Evolutionary conservation across 257 asterid species (phyloP).

Genomic region (Scutellaria minor): DNA sequence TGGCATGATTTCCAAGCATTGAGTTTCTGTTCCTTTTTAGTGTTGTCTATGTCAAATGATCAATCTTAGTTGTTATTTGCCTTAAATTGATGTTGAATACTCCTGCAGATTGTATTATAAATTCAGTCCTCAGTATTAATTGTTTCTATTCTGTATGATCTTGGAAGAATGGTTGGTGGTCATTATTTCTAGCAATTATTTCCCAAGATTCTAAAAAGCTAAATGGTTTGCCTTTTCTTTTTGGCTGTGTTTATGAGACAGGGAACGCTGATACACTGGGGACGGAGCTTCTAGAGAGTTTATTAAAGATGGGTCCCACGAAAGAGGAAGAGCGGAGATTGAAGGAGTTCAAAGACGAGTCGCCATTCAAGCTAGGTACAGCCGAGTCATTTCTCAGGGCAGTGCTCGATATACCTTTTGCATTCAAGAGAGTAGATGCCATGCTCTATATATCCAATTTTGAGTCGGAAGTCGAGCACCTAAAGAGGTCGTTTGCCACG

Average conservation of each 20-base stretch:
- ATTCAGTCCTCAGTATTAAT: constrained; percentile 22
- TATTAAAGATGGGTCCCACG: constrained; percentile 85
- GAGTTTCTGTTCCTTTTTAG: not conserved
- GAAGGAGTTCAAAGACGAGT: constrained; percentile 61
- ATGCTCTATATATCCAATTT: constrained; percentile 74
- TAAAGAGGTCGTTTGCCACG: constrained; percentile 69
- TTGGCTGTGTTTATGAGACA: constrained; percentile 31
- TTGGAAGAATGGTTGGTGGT: constrained; percentile 19
- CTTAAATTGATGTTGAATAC: constrained; percentile 4
- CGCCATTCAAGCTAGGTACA: constrained; percentile 61
- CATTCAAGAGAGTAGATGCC: constrained; percentile 82
- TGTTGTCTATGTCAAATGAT: not conserved
- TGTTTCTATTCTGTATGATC: constrained; percentile 17
- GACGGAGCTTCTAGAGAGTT: constrained; percentile 72
- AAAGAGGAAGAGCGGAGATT: constrained; percentile 72
- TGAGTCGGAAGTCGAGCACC: constrained; percentile 72
- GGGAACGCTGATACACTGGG: constrained; percentile 74
- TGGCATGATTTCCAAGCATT: not conserved
- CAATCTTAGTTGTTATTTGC: not conserved
- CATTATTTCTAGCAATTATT: not conserved
- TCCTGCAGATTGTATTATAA: not conserved
- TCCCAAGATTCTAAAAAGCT: not conserved
- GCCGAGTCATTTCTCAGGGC: constrained; percentile 86
- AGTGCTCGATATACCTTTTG: constrained; percentile 69
- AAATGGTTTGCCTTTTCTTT: not conserved